phyloP scores from a whole-genome alignment of 176 grass and related monocot species.

The Aegilops bicornis region DNA sequence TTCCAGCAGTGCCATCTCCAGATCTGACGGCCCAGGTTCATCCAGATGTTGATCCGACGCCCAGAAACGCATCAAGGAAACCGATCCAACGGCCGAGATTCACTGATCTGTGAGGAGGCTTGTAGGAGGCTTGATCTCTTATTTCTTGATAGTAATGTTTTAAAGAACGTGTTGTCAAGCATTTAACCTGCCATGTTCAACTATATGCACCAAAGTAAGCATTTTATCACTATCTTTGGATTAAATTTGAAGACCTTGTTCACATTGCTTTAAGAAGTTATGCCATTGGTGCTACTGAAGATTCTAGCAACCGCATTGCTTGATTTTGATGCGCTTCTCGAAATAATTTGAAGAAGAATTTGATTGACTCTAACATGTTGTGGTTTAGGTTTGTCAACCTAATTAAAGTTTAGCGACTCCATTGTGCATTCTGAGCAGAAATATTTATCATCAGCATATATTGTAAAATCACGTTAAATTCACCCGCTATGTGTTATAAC shows the following conservation, averaged over 20 bases:
- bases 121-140: too few species aligned
- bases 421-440: not conserved
- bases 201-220: not conserved
- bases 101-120: too few species aligned
- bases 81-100: too few species aligned
- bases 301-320: conserved; percentile 66
- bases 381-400: conserved; percentile 29
- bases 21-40: too few species aligned
- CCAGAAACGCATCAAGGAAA: too few species aligned
- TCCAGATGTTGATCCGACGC: too few species aligned
- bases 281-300: conserved; percentile 55
- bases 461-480: not conserved
- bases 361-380: conserved; percentile 48
- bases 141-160: not conserved
- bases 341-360: conserved; percentile 42
- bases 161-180: not conserved
- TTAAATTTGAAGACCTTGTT: conserved; percentile 52
- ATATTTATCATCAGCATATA: not conserved
- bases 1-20: too few species aligned
- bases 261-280: conserved; percentile 49
- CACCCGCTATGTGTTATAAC: not conserved
- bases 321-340: conserved; percentile 56
- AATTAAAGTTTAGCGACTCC: conserved; percentile 2
- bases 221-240: not conserved
- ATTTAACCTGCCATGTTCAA: not conserved